Conservation (phyloP, 495 filamentous ascomycete genomes). For the Daldinia decipiens region DNA sequence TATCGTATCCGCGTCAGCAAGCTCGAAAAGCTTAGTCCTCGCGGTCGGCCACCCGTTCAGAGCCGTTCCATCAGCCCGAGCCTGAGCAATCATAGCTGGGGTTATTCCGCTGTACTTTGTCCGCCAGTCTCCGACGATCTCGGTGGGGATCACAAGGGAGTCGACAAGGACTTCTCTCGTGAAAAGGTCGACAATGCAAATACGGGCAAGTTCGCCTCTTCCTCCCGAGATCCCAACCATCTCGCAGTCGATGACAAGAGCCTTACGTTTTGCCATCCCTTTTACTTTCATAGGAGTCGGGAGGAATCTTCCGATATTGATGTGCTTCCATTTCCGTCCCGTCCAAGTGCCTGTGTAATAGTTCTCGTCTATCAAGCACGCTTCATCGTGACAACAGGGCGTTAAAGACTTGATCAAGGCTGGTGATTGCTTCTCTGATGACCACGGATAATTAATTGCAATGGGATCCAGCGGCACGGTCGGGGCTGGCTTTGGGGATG, state of each 20-base stretch:
- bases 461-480: not conserved
- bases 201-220: slow-evolving; percentile 54
- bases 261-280: slow-evolving; percentile 21
- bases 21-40: slow-evolving; percentile 47
- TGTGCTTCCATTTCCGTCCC: not conserved
- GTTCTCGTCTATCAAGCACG: not conserved
- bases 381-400: slow-evolving; percentile 13
- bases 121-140: slow-evolving; percentile 53
- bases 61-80: slow-evolving; percentile 5
- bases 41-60: slow-evolving; percentile 50
- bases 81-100: slow-evolving; percentile 9
- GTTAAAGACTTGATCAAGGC: slow-evolving; percentile 1
- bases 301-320: slow-evolving; percentile 4
- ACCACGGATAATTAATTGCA: slow-evolving; percentile 26
- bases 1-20: slow-evolving; percentile 52
- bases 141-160: slow-evolving; percentile 53
- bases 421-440: slow-evolving; percentile 1
- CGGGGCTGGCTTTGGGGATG: not conserved
- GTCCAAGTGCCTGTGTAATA: slow-evolving; percentile 18
- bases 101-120: slow-evolving; percentile 55
- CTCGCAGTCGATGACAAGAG: slow-evolving; percentile 63
- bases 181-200: slow-evolving; percentile 59
- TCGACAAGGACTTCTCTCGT: slow-evolving; percentile 56
- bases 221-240: slow-evolving; percentile 52
- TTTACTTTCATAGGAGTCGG: slow-evolving; percentile 2